Base-by-base conservation (phyloP, 108 stramenopile genomes). In the Ochromonas danica region DNA sequence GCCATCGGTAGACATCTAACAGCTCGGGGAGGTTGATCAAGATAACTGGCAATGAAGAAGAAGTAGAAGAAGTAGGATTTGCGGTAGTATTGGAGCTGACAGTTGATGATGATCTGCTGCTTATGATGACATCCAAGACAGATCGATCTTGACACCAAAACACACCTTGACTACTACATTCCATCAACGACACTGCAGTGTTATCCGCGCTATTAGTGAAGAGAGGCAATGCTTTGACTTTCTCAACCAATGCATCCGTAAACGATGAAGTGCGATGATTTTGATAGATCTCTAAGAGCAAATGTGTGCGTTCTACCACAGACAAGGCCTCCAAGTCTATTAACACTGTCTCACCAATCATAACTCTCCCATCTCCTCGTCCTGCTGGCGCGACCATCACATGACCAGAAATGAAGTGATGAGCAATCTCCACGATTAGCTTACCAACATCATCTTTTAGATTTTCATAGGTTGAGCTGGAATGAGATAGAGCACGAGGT, bases 141-240 rank as follows among this genome's bases (percentile, higher is more conserved):
- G 72, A 57, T 6, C 10, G 3, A 25, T 45, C 43, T 28, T 6
- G 14, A 33, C 72, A 75, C 72, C 72, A 75, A 75, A 35, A 75
- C 31, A 75, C 72, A 27, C 35, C 31, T 10, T 3, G 14, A 27
- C 40, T 31, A 3, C 27, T 42, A 10, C 17, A 14, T 33, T 28
- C 72, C 17, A 33, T 33, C 14, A 67, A 6, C 3, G 72, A 38
- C 31, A 42, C 40, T 31, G 72, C 27, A 36, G 40, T 6, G 27
- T 41, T 41, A 36, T 39, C 40, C 40, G 3, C 22, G 10, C 33
- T 10, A 36, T 45, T 27, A 6, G 72, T 75, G 51, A 42, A 75
- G 3, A 75, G 72, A 6, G 36, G 36, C 72, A 75, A 41, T 25
- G 3, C n/a, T 6, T 36, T 27, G 6, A 75, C 25, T 10, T 36